Evolutionary conservation across 1,284 basidiomycete species (phyloP).

Genomic region (Agroathelia rolfsii): DNA sequence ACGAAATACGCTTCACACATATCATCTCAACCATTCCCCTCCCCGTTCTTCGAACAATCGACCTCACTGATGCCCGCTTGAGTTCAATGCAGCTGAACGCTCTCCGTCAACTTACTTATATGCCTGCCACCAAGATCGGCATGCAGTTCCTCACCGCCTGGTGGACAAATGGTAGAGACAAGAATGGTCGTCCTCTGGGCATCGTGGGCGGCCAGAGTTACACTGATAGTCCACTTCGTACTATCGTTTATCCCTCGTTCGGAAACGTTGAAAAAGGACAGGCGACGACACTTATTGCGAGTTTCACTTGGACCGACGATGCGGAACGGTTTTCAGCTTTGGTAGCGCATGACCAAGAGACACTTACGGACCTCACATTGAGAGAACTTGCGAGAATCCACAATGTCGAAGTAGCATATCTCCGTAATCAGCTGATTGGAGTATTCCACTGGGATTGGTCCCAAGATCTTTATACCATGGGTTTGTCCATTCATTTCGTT

Average conservation of each 20-base stretch:
- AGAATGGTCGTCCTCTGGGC: slow-evolving; percentile 9
- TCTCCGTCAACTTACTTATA: slow-evolving; percentile 20
- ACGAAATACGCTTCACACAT: slow-evolving; percentile 19
- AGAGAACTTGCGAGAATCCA: slow-evolving; percentile 11
- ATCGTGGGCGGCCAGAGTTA: slow-evolving; percentile 17
- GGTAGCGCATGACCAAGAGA: slow-evolving; percentile 4
- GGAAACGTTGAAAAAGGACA: slow-evolving; percentile 9
- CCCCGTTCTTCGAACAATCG: slow-evolving; percentile 17
- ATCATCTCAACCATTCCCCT: slow-evolving; percentile 23
- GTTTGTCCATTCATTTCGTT: no score
- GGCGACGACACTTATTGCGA: slow-evolving; percentile 12
- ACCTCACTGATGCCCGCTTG: slow-evolving; percentile 15
- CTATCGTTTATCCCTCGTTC: slow-evolving; percentile 23
- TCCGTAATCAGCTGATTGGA: slow-evolving; percentile 15
- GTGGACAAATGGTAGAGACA: slow-evolving; percentile 15
- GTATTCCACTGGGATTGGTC: slow-evolving; percentile 18
- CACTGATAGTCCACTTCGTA: slow-evolving; percentile 21
- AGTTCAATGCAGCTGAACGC: slow-evolving; percentile 16
- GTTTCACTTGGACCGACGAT: slow-evolving; percentile 15
- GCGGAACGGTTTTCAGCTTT: slow-evolving; percentile 9
- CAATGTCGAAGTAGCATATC: slow-evolving; percentile 5
- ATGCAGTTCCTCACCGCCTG: slow-evolving; percentile 23
- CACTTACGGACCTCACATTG: slow-evolving; percentile 9
- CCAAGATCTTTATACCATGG: slow-evolving; percentile 15
- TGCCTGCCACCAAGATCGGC: slow-evolving; percentile 21